Conservation (phyloP, 257 asterid genomes). For the Jacaranda mimosifolia region DNA sequence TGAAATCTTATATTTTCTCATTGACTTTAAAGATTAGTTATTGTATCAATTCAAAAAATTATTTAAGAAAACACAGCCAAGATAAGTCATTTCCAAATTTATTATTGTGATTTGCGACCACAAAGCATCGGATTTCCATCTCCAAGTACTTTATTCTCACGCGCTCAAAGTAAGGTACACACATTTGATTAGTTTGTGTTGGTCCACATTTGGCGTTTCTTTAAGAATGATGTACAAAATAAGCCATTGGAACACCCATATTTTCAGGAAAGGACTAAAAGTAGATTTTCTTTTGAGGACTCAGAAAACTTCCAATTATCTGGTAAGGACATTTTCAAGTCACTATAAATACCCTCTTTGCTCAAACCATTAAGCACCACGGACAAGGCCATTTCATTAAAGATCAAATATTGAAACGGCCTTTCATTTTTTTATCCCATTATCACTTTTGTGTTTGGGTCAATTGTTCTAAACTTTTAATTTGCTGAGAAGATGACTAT, state of each 20-base stretch:
- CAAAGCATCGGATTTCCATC: too few relatives aligned
- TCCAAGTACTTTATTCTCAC: not conserved
- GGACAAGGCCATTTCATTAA: not conserved
- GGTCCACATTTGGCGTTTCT: not conserved
- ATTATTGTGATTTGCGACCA: too few relatives aligned
- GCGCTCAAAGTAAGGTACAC: slow-evolving; percentile 6
- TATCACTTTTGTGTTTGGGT: not conserved
- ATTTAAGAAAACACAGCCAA: too few relatives aligned
- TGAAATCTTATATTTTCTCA: too few relatives aligned
- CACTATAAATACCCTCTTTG: slow-evolving; percentile 45
- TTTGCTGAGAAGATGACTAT: slow-evolving; percentile 52
- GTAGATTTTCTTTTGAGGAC: slow-evolving; percentile 49
- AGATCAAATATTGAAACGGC: not conserved
- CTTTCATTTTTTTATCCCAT: not conserved
- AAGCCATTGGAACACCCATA: slow-evolving; percentile 7
- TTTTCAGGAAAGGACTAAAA: slow-evolving; percentile 53
- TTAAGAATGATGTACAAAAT: not conserved
- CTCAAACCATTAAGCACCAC: not conserved
- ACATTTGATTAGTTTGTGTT: not conserved
- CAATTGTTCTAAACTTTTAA: not conserved
- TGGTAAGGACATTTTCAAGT: slow-evolving; percentile 45
- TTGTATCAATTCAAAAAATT: too few relatives aligned
- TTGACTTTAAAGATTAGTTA: too few relatives aligned
- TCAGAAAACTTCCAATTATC: slow-evolving; percentile 42
- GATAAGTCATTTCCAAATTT: too few relatives aligned